Evolutionary conservation across 1,284 basidiomycete genomes (phyloP).

Genomic region (Coniophora puteana): DNA sequence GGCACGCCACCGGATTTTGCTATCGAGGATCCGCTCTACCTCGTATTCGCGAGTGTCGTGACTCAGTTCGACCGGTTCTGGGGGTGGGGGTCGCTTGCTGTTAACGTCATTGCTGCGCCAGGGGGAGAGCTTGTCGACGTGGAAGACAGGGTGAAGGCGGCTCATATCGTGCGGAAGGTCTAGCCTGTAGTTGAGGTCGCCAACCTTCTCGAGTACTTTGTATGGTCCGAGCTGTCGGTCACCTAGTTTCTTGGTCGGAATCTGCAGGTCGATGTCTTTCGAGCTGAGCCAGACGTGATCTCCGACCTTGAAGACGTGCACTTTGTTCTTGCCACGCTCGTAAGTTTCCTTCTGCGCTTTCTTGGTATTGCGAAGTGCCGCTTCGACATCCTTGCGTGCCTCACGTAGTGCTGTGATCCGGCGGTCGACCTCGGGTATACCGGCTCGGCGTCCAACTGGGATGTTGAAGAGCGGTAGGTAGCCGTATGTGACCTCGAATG

Average conservation of each 20-base stretch:
- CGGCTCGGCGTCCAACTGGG: too few relatives aligned
- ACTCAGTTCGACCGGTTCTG: conserved; percentile 1
- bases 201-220: conserved; percentile 13
- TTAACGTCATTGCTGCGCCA: conserved; percentile 2
- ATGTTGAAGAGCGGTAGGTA: too few relatives aligned
- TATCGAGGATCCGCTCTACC: conserved; percentile 5
- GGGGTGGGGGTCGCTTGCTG: not conserved
- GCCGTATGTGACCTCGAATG: too few relatives aligned
- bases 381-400: too few relatives aligned
- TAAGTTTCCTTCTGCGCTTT: too few relatives aligned
- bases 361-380: too few relatives aligned
- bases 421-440: too few relatives aligned
- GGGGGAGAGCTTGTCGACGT: conserved; percentile 9
- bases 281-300: conserved; percentile 9
- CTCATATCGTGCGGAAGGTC: conserved; percentile 4
- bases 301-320: not conserved
- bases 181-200: conserved; percentile 11
- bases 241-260: conserved; percentile 16
- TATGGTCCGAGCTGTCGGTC: conserved; percentile 20
- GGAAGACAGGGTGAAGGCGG: conserved; percentile 16
- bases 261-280: conserved; percentile 1
- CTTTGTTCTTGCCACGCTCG: too few relatives aligned
- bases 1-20: not conserved
- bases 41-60: conserved; percentile 1
- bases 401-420: too few relatives aligned